Evolutionary conservation across 2,329 filamentous ascomycete genomes (phyloP).

Genomic region (Fusarium sp.): DNA sequence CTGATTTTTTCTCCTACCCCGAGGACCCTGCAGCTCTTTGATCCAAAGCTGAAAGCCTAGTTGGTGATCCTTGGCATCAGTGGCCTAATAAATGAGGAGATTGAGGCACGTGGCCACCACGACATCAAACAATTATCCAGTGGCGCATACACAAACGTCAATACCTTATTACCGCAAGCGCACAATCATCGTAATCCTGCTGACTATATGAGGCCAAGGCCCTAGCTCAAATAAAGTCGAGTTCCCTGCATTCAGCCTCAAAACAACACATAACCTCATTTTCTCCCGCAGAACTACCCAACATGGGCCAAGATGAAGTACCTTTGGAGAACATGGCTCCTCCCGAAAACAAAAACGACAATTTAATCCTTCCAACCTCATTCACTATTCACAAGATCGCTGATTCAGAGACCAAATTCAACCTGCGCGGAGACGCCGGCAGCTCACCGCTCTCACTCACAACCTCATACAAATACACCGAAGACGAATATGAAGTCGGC

Average conservation of each 20-base stretch:
- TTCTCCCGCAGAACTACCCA: neutral
- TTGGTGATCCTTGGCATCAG: no score
- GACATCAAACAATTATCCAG: neutral
- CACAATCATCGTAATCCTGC: no score
- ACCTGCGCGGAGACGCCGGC: neutral
- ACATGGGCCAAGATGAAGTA: neutral
- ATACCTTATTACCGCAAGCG: neutral
- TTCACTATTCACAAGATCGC: slow-evolving; percentile 1
- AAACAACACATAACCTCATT: neutral
- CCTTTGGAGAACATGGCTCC: neutral
- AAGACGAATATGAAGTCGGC: neutral
- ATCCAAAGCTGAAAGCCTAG: neutral
- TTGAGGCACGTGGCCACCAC: neutral
- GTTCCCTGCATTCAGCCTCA: neutral
- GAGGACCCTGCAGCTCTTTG: no score
- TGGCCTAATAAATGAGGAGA: neutral
- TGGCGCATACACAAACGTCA: neutral
- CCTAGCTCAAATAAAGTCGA: neutral
- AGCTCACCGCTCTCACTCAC: neutral
- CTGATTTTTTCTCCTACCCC: no score
- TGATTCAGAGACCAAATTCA: neutral
- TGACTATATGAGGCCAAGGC: neutral
- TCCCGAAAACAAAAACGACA: neutral
- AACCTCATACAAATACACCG: neutral
- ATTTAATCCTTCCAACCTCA: neutral